A percentile compares a stretch with the other conserved stretches of the same genome.
Conservation (phyloP, 176 grass and related monocot species). For the Tuctoria greenei region DNA sequence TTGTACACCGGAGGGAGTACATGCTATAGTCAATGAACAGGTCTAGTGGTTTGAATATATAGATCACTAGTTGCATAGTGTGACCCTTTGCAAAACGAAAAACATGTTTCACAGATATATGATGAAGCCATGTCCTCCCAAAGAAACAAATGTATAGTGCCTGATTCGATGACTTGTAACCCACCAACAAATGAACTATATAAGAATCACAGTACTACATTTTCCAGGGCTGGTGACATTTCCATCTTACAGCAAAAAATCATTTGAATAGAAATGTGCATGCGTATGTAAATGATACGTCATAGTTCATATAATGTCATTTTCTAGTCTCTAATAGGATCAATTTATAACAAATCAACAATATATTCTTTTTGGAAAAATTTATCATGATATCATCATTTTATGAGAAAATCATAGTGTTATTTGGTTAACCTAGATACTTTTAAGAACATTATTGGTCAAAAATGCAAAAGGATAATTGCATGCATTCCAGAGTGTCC, state of each 20-base stretch:
- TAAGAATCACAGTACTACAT: neutral
- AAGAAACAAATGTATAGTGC: neutral
- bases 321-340: neutral
- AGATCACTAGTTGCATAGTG: neutral
- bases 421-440: neutral
- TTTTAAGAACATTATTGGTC: slow-evolving; percentile 17
- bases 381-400: neutral
- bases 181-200: neutral
- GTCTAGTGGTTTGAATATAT: no score
- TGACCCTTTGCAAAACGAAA: neutral
- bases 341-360: neutral
- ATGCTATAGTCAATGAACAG: no score
- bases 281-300: neutral
- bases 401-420: slow-evolving; percentile 9
- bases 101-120: neutral
- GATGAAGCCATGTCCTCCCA: no score
- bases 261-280: neutral
- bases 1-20: no score
- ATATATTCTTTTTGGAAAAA: neutral
- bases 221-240: neutral
- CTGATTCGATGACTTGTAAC: neutral
- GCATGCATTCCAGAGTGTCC: neutral
- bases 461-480: slow-evolving; percentile 4
- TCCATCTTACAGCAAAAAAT: neutral
- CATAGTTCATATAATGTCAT: slow-evolving; percentile 9